Conservation (phyloP, 176 grass and related monocot species). For the Triticum dicoccoides region DNA sequence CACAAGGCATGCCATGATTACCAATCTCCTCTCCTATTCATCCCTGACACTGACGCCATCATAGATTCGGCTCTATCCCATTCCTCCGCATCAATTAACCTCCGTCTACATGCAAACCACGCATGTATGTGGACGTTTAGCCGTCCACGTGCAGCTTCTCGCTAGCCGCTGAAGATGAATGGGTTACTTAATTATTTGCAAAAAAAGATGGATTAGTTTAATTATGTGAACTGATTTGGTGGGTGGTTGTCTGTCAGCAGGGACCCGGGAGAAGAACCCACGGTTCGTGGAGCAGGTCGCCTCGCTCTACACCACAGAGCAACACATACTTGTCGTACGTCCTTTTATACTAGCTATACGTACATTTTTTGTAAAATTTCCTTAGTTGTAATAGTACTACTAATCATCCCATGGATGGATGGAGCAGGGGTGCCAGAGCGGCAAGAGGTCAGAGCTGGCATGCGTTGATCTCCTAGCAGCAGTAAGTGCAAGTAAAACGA, state of each 20-base stretch:
- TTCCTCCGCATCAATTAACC: neutral
- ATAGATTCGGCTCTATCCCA: neutral
- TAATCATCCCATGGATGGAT: too few relatives aligned
- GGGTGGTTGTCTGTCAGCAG: conserved; percentile 9
- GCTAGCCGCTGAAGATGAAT: too few relatives aligned
- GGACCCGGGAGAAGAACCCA: conserved; percentile 58
- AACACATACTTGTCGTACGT: conserved; percentile 53
- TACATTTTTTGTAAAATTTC: neutral
- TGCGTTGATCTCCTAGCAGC: conserved; percentile 49
- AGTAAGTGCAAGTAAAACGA: neutral
- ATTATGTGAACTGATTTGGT: neutral
- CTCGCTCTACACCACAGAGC: conserved; percentile 49
- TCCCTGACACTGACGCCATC: neutral
- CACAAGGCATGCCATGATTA: conserved; percentile 37
- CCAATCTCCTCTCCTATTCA: neutral
- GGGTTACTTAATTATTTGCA: neutral
- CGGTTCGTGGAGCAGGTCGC: conserved; percentile 57
- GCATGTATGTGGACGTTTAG: neutral
- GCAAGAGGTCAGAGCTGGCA: conserved; percentile 65
- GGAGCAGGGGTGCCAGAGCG: conserved; percentile 59
- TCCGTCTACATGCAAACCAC: neutral
- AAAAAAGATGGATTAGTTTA: neutral
- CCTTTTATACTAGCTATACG: neutral
- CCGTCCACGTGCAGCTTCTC: neutral
- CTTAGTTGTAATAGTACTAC: neutral